Evolutionary conservation across 2,329 filamentous ascomycete genomes (phyloP).

Genomic region (Aspergillus pseudoviridinutans): DNA sequence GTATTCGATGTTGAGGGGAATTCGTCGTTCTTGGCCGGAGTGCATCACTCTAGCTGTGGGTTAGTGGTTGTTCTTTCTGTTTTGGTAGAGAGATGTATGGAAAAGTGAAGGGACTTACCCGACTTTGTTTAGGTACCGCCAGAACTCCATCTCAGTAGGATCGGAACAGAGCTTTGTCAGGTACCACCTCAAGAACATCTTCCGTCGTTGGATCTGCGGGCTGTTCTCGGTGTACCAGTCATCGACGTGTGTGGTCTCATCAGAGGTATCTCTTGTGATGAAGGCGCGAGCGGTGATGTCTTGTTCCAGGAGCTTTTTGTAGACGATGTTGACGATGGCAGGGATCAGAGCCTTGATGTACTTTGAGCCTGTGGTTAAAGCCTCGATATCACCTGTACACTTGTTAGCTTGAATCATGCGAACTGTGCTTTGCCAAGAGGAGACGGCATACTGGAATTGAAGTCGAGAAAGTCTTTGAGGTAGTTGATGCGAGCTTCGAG

Average conservation of each 20-base stretch:
- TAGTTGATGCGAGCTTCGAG: constrained; percentile 68
- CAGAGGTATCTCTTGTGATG: constrained; percentile 56
- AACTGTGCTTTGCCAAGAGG: neutral
- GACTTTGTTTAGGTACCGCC: constrained; percentile 80
- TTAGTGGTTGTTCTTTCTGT: constrained; percentile 1
- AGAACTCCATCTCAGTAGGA: constrained; percentile 71
- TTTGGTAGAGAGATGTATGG: neutral
- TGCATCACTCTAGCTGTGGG: constrained; percentile 63
- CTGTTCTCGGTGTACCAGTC: constrained; percentile 62
- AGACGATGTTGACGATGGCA: constrained; percentile 78
- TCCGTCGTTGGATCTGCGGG: constrained; percentile 71
- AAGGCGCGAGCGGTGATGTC: constrained; percentile 80
- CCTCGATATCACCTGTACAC: constrained; percentile 63
- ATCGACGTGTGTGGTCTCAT: constrained; percentile 61
- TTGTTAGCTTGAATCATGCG: neutral
- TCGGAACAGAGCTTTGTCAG: constrained; percentile 71
- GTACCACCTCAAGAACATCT: constrained; percentile 74
- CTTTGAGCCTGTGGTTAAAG: constrained; percentile 64
- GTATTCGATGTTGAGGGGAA: constrained; percentile 75
- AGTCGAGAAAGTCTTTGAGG: constrained; percentile 72
- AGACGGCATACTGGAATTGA: constrained; percentile 58
- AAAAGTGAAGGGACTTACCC: constrained; percentile 49
- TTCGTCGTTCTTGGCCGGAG: constrained; percentile 66
- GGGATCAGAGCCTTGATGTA: constrained; percentile 81
- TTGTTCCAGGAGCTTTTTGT: constrained; percentile 74